These are phyloP conservation scores for Myxozyma geophila DNA, from an alignment of 805 yeast species.

Conservation along the genomic window DNA sequence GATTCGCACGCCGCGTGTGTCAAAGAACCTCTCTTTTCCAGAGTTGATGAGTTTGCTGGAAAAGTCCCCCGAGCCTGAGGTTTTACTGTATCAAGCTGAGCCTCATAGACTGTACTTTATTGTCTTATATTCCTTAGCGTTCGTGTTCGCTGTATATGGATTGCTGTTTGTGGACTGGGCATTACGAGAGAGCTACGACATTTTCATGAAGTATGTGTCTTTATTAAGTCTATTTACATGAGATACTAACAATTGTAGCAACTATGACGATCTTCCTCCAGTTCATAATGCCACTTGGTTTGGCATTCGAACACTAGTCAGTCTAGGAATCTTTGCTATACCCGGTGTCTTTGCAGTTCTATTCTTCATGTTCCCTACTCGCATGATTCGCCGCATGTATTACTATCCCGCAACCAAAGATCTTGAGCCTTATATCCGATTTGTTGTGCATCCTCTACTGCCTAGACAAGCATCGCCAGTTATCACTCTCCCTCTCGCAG, in stretches of 20 bases:
- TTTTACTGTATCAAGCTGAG: constrained; percentile 76
- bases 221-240: background rate
- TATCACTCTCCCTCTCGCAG: constrained; percentile 63
- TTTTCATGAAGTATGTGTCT: constrained; percentile 17
- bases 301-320: constrained; percentile 46
- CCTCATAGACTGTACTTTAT: constrained; percentile 79
- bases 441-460: constrained; percentile 74
- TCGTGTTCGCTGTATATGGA: constrained; percentile 72
- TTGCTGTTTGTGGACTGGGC: constrained; percentile 63
- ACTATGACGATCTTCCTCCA: constrained; percentile 53
- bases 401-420: constrained; percentile 52
- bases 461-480: constrained; percentile 81
- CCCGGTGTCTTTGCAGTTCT: constrained; percentile 51
- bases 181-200: constrained; percentile 45
- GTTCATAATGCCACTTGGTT: constrained; percentile 48
- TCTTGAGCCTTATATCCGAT: constrained; percentile 56
- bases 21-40: constrained; percentile 57
- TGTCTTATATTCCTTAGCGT: constrained; percentile 67
- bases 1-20: constrained; percentile 65
- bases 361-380: constrained; percentile 63
- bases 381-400: constrained; percentile 73
- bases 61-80: constrained; percentile 63
- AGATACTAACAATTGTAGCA: constrained; percentile 37
- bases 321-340: constrained; percentile 47
- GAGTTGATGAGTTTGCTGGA: constrained; percentile 65